phyloP scores from a whole-genome alignment of 768 basidiomycete genomes.

The Boletellus sp. region DNA sequence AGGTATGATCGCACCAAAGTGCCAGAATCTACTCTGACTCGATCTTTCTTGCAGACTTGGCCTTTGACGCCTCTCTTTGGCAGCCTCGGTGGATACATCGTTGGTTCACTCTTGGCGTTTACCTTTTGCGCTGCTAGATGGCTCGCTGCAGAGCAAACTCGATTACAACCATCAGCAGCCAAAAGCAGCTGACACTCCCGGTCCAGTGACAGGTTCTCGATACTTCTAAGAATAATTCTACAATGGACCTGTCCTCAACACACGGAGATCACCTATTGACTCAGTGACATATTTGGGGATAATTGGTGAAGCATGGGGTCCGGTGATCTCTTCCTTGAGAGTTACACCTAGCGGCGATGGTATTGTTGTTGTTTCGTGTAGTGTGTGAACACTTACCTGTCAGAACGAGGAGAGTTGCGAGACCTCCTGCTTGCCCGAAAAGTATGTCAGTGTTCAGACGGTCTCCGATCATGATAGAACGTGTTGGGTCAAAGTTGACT shows the following conservation, averaged over 20 bases:
- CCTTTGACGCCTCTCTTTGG: conserved; percentile 77
- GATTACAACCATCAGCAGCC: conserved; percentile 19
- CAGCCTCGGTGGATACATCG: conserved; percentile 63
- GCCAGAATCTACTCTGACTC: not conserved
- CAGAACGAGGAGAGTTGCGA: conserved; percentile 85
- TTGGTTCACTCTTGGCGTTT: conserved; percentile 56
- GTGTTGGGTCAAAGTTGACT: conserved; percentile 78
- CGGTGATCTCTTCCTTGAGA: conserved; percentile 66
- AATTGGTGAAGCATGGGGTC: conserved; percentile 63
- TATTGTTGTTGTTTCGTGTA: not conserved
- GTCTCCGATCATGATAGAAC: conserved; percentile 95
- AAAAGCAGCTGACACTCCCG: conserved; percentile 20
- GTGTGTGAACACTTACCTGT: conserved; percentile 54
- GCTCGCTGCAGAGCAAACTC: conserved; percentile 39
- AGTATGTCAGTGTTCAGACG: conserved; percentile 93
- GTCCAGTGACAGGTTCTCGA: conserved; percentile 1
- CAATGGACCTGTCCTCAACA: conserved; percentile 23
- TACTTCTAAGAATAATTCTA: conserved; percentile 8
- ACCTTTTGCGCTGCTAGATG: conserved; percentile 37
- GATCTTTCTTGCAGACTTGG: conserved; percentile 58
- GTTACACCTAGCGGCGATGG: conserved; percentile 60
- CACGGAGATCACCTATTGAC: conserved; percentile 78
- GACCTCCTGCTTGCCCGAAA: conserved; percentile 84
- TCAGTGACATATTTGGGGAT: conserved; percentile 79
- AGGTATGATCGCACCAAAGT: conserved; percentile 51